Base-by-base conservation (phyloP, 2,329 filamentous ascomycete genomes). In the Didymosphaeria variabile region DNA sequence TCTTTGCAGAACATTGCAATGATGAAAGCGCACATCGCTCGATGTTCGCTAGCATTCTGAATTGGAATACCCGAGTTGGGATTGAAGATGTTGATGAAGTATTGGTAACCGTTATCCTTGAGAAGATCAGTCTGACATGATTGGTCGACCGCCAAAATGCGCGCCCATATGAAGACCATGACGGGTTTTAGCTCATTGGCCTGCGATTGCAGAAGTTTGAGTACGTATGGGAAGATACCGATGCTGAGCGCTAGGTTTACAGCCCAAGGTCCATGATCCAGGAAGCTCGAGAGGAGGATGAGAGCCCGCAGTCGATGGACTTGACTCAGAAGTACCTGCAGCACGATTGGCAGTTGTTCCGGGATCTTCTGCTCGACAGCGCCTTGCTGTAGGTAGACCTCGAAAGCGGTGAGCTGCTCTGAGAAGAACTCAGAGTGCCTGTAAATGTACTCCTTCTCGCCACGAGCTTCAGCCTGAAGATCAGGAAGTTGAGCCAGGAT, bases 141-240 rank as follows among this genome's bases (percentile, higher is more conserved):
- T 61, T 95, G 90, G 73, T 99, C 95, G 6, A 99, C 95, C 8
- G 95, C 95, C 66, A 99, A 87, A 46, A 99, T 93, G 52, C 95
- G 88, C 6, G 95, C 94, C 95, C 95, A 99, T 65, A 99, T 99
- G 78, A 98, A 99, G 5, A 99, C 94, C 95, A 99, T 98, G 62
- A 98, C 94, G 0, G 95, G 94, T 74, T 98, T 98, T 63, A 99
- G 82, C 78, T 99, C 95, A 50, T 93, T 87, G 0, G 95, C 95
- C 50, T 96, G 94, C 5, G 95, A 98, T 77, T 99, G 95, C 19
- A 99, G 83, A 29, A 99, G 84, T 79, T 99, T 99, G 36, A 99
- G 83, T n/a, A 99, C 95, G 74, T 99, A 99, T 0, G 95, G 95
- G 78, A 99, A 99, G 64, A 99, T 99, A 26, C 95, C 95, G 63